Percentiles rank a stretch among this genome's conserved stretches.
phyloP scores from a whole-genome alignment of 202 grass and related monocot genomes.

The Brachypodium distachyon region DNA sequence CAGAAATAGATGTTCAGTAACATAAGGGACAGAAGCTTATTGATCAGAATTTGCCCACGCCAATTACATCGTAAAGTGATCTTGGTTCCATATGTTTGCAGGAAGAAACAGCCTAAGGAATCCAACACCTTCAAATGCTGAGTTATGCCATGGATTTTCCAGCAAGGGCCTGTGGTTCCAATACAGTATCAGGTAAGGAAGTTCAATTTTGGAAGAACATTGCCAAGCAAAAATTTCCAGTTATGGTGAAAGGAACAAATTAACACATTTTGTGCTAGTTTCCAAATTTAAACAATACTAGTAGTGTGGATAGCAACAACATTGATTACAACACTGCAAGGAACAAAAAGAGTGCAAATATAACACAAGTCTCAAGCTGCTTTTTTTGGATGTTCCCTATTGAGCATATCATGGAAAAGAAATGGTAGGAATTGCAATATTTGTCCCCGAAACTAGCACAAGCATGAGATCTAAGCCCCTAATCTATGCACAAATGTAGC shows the following conservation, averaged over 20 bases:
- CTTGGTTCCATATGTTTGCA: conserved; percentile 64
- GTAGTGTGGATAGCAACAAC: not conserved
- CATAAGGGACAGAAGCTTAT: not conserved
- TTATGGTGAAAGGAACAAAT: conserved; percentile 1
- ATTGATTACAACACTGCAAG: not conserved
- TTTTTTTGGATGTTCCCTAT: conserved; percentile 1
- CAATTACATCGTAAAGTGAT: conserved; percentile 69
- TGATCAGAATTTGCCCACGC: not conserved
- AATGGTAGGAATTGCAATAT: too few relatives aligned
- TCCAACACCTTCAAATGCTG: conserved; percentile 90
- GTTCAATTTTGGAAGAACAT: conserved; percentile 13
- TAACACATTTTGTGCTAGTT: not conserved
- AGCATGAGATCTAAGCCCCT: not conserved
- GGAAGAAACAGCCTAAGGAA: conserved; percentile 90
- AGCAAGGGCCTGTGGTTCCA: conserved; percentile 60
- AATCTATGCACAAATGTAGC: not conserved
- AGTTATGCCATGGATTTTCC: conserved; percentile 97
- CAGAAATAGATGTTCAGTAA: conserved; percentile 3
- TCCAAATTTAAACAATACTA: conserved; percentile 8
- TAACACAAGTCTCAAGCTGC: not conserved
- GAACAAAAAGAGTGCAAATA: not conserved
- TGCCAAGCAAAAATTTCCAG: conserved; percentile 6
- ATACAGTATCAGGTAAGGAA: not conserved
- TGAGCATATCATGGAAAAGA: not conserved
- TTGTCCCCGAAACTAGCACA: not conserved